Evolutionary conservation across 139 green algal genomes (phyloP), one percentile per base, ranked within the genome.

Genomic region (Haematococcus lacustris): DNA sequence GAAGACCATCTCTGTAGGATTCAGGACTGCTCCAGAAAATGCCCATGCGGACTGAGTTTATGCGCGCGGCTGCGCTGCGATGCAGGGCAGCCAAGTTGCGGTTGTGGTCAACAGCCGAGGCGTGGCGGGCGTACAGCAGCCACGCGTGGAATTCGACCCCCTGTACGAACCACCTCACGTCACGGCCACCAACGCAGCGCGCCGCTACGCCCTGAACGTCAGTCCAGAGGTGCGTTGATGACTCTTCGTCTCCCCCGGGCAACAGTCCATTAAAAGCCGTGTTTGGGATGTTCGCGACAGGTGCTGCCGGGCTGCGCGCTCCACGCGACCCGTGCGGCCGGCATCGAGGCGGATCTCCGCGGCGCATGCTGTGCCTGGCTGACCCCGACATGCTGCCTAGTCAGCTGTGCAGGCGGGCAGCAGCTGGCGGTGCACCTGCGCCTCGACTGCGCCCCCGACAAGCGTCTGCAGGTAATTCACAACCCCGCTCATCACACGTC

Each of bases 41-140:
- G n/a, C n/a, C n/a, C n/a, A n/a, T n/a, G n/a, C n/a, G n/a, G n/a
- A n/a, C 43, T 53, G 43, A 17, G 43, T 53, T 9, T 17, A 28
- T 60, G 57, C 61, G 5, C 65, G 26, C 2, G 28, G 1, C 28
- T 71, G 38, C 65, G 6, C 43, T 53, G 9, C 43, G 17, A 1
- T 72, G 60, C 84, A 93, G 85, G 77, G 86, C 59, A 75, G 69
- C 3, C 79, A 76, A 23, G 69, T 66, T 40, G 78, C 71, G 25
- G 69, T 88, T 35, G 82, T 79, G 7, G 80, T 93, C 33, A 90
- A 87, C 71, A 76, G 68, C 35, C 71, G 73, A 7, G 83, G 75
- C 2, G 51, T 78, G n/a, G 71, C 78, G 23, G 85, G 85, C 4
- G 74, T 78, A 43, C 65, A 72, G 1, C 79, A 83, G 21, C 82